Evolutionary conservation across 176 grass and related monocot genomes (phyloP).

Genomic region (Raddia guianensis): DNA sequence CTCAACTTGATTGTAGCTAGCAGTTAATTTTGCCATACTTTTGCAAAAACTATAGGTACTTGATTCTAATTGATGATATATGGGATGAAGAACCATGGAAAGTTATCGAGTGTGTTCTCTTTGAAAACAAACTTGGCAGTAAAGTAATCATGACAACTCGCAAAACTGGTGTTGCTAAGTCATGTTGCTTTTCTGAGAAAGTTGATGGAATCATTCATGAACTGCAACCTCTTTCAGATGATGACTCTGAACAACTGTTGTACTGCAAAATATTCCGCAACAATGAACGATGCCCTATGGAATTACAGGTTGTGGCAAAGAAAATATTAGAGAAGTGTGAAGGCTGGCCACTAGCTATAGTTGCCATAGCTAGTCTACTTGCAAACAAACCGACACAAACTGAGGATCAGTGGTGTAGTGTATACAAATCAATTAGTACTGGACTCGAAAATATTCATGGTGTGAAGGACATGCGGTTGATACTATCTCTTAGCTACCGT

Average conservation of each 20-base stretch:
- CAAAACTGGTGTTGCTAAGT: neutral
- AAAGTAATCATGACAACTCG: neutral
- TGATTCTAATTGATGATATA: too few species aligned
- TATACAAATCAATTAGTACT: neutral
- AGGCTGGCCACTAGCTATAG: neutral
- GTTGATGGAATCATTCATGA: neutral
- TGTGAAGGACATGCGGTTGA: conserved; percentile 8
- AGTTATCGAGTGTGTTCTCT: too few species aligned
- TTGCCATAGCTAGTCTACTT: neutral
- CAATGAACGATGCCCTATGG: neutral
- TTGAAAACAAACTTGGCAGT: too few species aligned
- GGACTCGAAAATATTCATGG: neutral
- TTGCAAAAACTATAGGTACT: too few species aligned
- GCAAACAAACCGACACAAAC: neutral
- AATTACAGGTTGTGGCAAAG: neutral
- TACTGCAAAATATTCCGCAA: neutral
- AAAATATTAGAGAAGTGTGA: neutral
- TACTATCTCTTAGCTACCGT: conserved; percentile 23
- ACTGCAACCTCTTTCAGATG: neutral
- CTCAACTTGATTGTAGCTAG: too few species aligned
- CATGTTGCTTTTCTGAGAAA: neutral
- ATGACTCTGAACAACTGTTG: neutral
- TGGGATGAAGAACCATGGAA: too few species aligned
- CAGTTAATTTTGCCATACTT: too few species aligned
- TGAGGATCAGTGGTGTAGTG: neutral